phyloP scores from a whole-genome alignment of 1,284 basidiomycete genomes.

The Leccinum griseonigrum region DNA sequence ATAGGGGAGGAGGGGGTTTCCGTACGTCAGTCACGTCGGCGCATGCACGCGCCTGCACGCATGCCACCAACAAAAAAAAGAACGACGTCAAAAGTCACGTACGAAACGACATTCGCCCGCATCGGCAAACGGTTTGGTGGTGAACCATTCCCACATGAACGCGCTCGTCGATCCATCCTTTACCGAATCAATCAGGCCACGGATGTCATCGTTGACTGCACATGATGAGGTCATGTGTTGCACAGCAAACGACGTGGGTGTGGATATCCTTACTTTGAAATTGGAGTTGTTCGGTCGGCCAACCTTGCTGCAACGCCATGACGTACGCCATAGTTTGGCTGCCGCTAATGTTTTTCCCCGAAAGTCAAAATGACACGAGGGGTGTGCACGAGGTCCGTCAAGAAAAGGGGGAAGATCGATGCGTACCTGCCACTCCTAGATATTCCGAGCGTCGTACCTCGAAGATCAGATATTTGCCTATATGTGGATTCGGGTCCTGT shows the following conservation, averaged over 20 bases:
- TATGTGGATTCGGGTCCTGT: slow-evolving; percentile 75
- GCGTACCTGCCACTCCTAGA: slow-evolving; percentile 77
- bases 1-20: background rate
- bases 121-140: slow-evolving; percentile 91
- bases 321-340: slow-evolving; percentile 95
- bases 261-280: slow-evolving; percentile 60
- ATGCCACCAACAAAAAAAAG: background rate
- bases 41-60: background rate
- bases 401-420: slow-evolving; percentile 18
- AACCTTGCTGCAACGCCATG: slow-evolving; percentile 85
- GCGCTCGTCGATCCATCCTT: slow-evolving; percentile 82
- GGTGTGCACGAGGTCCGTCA: background rate
- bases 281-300: slow-evolving; percentile 67
- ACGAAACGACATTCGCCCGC: slow-evolving; percentile 82
- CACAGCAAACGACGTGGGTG: slow-evolving; percentile 10
- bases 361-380: background rate
- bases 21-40: background rate
- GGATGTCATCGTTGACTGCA: slow-evolving; percentile 87
- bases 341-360: slow-evolving; percentile 46
- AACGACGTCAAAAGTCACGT: slow-evolving; percentile 23
- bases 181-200: slow-evolving; percentile 85
- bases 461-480: slow-evolving; percentile 72
- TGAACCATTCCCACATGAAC: slow-evolving; percentile 98
- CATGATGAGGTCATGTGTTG: background rate
- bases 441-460: slow-evolving; percentile 85